A percentile compares a stretch with the other conserved stretches of the same genome.
Conservation (phyloP, 306 rosid species). For the Hylodesmum podocarpum region DNA sequence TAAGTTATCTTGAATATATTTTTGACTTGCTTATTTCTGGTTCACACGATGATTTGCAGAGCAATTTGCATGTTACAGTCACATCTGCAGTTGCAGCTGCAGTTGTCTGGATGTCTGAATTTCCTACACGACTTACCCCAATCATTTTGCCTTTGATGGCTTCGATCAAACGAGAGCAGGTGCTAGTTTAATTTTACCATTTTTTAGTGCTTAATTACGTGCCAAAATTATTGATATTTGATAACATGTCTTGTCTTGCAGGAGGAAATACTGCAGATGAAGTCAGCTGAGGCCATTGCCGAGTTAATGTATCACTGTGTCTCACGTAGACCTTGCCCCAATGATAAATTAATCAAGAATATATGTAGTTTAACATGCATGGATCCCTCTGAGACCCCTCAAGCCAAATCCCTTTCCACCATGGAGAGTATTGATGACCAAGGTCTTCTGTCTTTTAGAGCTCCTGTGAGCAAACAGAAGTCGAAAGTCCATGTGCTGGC, state of each 20-base stretch:
- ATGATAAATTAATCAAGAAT: constrained; percentile 88
- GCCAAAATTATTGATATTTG: constrained; percentile 15
- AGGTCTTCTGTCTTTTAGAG: constrained; percentile 70
- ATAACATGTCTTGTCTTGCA: constrained; percentile 38
- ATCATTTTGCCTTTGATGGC: constrained; percentile 96
- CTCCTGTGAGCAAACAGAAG: constrained; percentile 60
- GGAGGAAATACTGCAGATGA: constrained; percentile 94
- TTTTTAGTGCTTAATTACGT: not conserved
- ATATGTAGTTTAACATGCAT: constrained; percentile 81
- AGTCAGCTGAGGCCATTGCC: constrained; percentile 96
- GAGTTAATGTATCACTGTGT: constrained; percentile 87
- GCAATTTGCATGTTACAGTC: constrained; percentile 85
- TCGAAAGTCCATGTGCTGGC: constrained; percentile 65
- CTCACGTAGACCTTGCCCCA: constrained; percentile 85
- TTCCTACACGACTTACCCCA: constrained; percentile 84
- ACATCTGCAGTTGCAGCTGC: constrained; percentile 92
- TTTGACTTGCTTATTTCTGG: constrained; percentile 34
- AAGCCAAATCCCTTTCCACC: constrained; percentile 74
- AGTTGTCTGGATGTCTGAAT: constrained; percentile 95
- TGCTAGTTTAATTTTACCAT: constrained; percentile 29
- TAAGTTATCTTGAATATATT: not conserved
- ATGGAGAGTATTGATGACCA: constrained; percentile 84
- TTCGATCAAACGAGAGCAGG: constrained; percentile 95
- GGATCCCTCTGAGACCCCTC: constrained; percentile 96
- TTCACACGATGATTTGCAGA: constrained; percentile 58